A percentile compares a stretch with the other conserved stretches of the same genome.
These are phyloP conservation scores for Craterostigma plantagineum DNA, from an alignment of 257 asterid genomes.

Conservation along the genomic window DNA sequence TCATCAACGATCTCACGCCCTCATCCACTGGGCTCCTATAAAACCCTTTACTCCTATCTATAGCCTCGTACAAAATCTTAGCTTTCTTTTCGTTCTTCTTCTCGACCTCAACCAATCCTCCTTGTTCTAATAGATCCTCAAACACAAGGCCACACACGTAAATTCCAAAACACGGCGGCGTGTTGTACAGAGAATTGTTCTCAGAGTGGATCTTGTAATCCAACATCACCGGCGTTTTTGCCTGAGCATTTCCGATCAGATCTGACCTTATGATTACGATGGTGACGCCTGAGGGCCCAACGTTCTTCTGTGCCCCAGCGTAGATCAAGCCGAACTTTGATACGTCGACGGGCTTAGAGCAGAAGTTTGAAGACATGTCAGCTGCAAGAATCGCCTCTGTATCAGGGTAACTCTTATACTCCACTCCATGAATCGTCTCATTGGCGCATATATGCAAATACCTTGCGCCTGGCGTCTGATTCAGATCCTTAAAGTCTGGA, in stretches of 20 bases:
- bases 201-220: constrained; percentile 88
- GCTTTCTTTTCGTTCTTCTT: constrained; percentile 66
- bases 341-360: constrained; percentile 83
- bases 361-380: constrained; percentile 89
- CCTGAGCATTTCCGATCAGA: constrained; percentile 61
- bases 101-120: constrained; percentile 70
- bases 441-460: constrained; percentile 80
- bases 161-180: constrained; percentile 90
- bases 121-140: constrained; percentile 75
- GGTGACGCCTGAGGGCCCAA: constrained; percentile 93
- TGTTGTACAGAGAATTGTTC: constrained; percentile 69
- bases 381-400: constrained; percentile 52
- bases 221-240: constrained; percentile 66
- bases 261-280: constrained; percentile 55
- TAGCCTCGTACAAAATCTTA: constrained; percentile 46
- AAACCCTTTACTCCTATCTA: constrained; percentile 69
- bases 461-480: constrained; percentile 46
- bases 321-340: constrained; percentile 59
- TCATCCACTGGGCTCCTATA: constrained; percentile 74
- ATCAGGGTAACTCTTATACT: constrained; percentile 54
- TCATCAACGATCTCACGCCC: constrained; percentile 83
- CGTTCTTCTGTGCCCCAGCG: constrained; percentile 98
- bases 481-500: constrained; percentile 36
- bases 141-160: constrained; percentile 89
- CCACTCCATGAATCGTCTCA: constrained; percentile 95